These are phyloP conservation scores for Cylindrodendrum hubeiense DNA, from an alignment of 2,329 filamentous ascomycete genomes.

Conservation along the genomic window DNA sequence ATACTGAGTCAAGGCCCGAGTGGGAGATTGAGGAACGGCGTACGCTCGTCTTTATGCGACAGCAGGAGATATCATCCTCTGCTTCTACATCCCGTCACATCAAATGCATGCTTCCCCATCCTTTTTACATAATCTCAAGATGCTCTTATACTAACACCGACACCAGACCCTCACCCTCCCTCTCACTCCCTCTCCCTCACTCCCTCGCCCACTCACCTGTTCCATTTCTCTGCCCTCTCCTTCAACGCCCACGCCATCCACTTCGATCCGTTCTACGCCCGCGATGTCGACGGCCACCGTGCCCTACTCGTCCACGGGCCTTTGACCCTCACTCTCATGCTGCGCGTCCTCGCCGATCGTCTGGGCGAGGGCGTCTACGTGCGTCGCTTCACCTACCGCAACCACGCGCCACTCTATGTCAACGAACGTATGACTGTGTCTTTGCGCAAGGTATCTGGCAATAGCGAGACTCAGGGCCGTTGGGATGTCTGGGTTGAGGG, in stretches of 20 bases:
- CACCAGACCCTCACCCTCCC: slow-evolving; percentile 50
- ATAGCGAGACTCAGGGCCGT: slow-evolving; percentile 55
- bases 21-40: slow-evolving; percentile 60
- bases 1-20: slow-evolving; percentile 15
- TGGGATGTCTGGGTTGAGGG: slow-evolving; percentile 53
- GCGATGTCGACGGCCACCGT: slow-evolving; percentile 78
- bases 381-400: slow-evolving; percentile 78
- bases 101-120: slow-evolving; percentile 41
- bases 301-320: slow-evolving; percentile 89
- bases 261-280: slow-evolving; percentile 79
- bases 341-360: slow-evolving; percentile 67
- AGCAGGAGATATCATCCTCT: slow-evolving; percentile 36
- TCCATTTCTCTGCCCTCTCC: slow-evolving; percentile 90
- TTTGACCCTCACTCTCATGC: slow-evolving; percentile 81
- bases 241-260: slow-evolving; percentile 96
- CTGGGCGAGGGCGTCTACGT: slow-evolving; percentile 52
- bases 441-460: slow-evolving; percentile 59
- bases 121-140: neutral
- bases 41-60: slow-evolving; percentile 66
- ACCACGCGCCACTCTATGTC: slow-evolving; percentile 84
- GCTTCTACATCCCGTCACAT: slow-evolving; percentile 36
- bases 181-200: slow-evolving; percentile 64
- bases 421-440: slow-evolving; percentile 79
- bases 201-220: slow-evolving; percentile 80
- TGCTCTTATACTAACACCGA: slow-evolving; percentile 6